Evolutionary conservation across 2,329 filamentous ascomycete genomes (phyloP).

Genomic region (Orbilia quercus): DNA sequence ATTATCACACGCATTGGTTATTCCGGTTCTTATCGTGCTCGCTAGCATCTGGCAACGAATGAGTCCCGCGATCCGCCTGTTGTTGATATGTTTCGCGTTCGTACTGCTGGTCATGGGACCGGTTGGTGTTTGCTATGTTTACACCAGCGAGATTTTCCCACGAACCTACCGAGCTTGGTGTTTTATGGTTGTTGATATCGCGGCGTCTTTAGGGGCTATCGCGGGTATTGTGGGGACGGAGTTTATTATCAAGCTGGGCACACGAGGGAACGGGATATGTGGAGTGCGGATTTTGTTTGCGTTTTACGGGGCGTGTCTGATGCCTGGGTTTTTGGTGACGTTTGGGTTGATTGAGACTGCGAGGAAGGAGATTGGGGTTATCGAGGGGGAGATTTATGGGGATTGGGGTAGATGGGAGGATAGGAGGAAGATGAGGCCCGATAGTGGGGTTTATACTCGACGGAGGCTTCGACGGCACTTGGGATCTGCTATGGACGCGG

Average conservation of each 20-base stretch:
- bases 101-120: conserved; percentile 22
- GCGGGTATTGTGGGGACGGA: conserved; percentile 11
- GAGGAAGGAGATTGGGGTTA: conserved; percentile 41
- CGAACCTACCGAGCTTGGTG: conserved; percentile 26
- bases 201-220: conserved; percentile 24
- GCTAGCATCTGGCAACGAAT: conserved; percentile 26
- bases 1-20: conserved; percentile 6
- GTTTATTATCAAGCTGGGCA: not conserved
- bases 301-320: conserved; percentile 8
- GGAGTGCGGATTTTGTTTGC: not conserved
- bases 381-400: conserved; percentile 54
- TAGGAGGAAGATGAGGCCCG: conserved; percentile 43
- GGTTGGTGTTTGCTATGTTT: conserved; percentile 31
- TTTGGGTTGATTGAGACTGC: conserved; percentile 46
- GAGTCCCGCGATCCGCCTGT: not conserved
- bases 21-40: not conserved
- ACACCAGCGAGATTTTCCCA: conserved; percentile 35
- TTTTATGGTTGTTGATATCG: conserved; percentile 35
- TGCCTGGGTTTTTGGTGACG: conserved; percentile 6
- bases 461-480: too few relatives aligned
- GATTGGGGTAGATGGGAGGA: conserved; percentile 50
- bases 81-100: conserved; percentile 19
- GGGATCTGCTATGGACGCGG: too few relatives aligned
- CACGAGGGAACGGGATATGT: not conserved
- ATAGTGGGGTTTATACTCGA: conserved; percentile 5